These are phyloP conservation scores for Litchi chinensis DNA, from an alignment of 345 rosid species.

Conservation along the genomic window DNA sequence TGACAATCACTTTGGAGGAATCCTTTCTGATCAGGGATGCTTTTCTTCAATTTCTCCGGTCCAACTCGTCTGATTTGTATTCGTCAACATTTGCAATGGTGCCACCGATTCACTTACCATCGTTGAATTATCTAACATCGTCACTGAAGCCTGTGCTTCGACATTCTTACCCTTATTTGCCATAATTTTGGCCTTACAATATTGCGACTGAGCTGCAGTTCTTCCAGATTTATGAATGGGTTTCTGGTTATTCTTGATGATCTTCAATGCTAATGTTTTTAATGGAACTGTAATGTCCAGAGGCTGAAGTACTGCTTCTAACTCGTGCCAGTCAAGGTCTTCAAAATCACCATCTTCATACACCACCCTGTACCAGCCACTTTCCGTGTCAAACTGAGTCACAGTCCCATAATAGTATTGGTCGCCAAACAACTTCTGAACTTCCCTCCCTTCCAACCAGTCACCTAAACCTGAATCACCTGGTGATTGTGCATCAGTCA, in stretches of 20 bases:
- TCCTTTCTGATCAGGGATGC: not conserved
- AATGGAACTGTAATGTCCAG: conserved; percentile 67
- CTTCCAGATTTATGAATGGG: conserved; percentile 18
- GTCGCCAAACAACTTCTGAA: conserved; percentile 57
- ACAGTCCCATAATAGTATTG: conserved; percentile 57
- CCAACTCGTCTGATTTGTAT: not conserved
- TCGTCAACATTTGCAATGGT: not conserved
- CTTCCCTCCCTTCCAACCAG: conserved; percentile 88
- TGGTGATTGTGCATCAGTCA: conserved; percentile 27
- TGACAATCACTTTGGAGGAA: not conserved
- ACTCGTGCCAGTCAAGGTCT: conserved; percentile 80
- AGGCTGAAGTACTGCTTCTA: conserved; percentile 66
- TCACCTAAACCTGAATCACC: conserved; percentile 55
- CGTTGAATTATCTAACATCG: not conserved
- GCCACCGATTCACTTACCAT: not conserved
- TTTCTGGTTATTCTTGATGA: conserved; percentile 48
- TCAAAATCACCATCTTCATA: conserved; percentile 90
- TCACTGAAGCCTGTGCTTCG: conserved; percentile 9
- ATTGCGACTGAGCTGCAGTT: conserved; percentile 15
- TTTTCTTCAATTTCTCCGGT: not conserved
- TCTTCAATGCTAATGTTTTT: conserved; percentile 57
- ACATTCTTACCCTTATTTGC: conserved; percentile 22
- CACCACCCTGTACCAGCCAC: conserved; percentile 77
- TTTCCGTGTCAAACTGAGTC: conserved; percentile 60
- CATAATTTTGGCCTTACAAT: not conserved